Percentiles rank a stretch among this genome's conserved stretches.
Evolutionary conservation across 176 grass and related monocot genomes (phyloP).

Genomic region (Musa troglodytarum): DNA sequence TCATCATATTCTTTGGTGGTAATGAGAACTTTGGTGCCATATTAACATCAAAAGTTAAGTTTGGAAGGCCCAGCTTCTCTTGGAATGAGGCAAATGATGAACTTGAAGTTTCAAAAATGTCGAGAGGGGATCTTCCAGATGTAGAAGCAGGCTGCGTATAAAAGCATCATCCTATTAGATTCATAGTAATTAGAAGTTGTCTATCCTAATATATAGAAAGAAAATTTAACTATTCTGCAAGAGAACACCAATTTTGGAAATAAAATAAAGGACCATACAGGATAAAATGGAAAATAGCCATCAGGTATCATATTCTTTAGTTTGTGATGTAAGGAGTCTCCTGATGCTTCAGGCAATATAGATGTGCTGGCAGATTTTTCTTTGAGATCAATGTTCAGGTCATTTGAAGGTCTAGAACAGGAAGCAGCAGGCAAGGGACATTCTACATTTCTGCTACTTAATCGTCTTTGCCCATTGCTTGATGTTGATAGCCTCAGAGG

Average conservation of each 20-base stretch:
- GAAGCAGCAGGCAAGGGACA: conserved; percentile 17
- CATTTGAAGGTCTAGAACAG: conserved; percentile 27
- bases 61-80: conserved; percentile 82
- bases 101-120: conserved; percentile 42
- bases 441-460: conserved; percentile 30
- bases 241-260: conserved; percentile 7
- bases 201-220: conserved; percentile 21
- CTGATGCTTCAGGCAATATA: conserved; percentile 34
- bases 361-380: conserved; percentile 24
- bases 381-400: conserved; percentile 26
- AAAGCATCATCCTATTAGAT: conserved; percentile 23
- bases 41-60: conserved; percentile 51
- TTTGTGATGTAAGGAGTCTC: conserved; percentile 43
- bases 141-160: conserved; percentile 24
- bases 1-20: conserved; percentile 45
- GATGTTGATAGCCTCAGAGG: conserved; percentile 20
- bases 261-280: conserved; percentile 40
- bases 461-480: conserved; percentile 37
- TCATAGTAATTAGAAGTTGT: conserved; percentile 2
- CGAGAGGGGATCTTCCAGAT: conserved; percentile 33
- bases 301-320: conserved; percentile 64
- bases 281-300: conserved; percentile 76
- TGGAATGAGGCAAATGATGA: conserved; percentile 66
- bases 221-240: conserved; percentile 26
- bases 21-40: conserved; percentile 7